Conservation (phyloP, 2,329 filamentous ascomycete genomes). For the Calycina marina region DNA sequence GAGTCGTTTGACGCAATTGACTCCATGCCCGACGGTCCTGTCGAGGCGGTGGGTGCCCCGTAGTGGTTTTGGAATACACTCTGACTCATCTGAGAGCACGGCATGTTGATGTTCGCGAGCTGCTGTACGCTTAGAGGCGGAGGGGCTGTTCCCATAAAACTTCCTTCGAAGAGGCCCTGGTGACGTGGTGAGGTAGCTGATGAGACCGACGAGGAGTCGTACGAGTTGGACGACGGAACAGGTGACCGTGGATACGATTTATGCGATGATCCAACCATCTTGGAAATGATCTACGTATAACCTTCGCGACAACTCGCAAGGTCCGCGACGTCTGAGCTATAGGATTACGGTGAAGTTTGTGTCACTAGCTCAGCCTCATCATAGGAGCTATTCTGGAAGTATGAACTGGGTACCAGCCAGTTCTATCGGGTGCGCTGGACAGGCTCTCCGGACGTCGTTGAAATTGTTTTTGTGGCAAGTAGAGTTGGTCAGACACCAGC, state of each 20-base stretch:
- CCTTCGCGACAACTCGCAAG: no score
- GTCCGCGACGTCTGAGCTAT: conserved; percentile 10
- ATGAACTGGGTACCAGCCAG: no score
- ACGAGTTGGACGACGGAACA: conserved; percentile 44
- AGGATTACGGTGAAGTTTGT: no score
- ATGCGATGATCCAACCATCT: conserved; percentile 42
- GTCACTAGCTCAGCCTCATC: no score
- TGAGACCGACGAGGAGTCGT: conserved; percentile 49
- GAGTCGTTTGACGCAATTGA: conserved; percentile 46
- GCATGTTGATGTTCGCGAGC: conserved; percentile 38
- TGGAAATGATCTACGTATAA: conserved; percentile 7
- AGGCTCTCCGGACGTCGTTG: no score
- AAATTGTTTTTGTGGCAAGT: no score
- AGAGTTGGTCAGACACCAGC: no score
- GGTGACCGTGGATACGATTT: conserved; percentile 45
- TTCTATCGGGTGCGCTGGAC: no score
- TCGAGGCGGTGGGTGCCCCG: conserved; percentile 16
- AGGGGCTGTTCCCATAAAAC: conserved; percentile 36
- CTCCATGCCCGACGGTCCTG: conserved; percentile 34
- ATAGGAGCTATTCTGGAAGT: no score
- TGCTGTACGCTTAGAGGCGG: conserved; percentile 34
- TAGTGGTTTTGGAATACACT: conserved; percentile 19
- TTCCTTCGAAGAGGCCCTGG: conserved; percentile 36
- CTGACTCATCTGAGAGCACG: conserved; percentile 28
- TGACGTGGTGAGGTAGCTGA: conserved; percentile 45